Evolutionary conservation across 345 rosid species (phyloP).

Genomic region (Erucastrum elatum): DNA sequence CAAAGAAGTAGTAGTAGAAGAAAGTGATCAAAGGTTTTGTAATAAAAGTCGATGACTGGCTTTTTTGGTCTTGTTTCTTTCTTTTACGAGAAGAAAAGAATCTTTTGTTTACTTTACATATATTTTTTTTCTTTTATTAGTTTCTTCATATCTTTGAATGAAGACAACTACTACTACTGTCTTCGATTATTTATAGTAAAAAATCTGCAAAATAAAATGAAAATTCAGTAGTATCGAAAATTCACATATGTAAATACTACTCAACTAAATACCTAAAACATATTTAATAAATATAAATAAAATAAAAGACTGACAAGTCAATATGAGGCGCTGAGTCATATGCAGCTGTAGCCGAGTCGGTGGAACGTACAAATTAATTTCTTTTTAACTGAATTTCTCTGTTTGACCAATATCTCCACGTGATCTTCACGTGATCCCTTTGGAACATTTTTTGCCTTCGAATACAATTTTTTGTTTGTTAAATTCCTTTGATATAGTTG

Average conservation of each 20-base stretch:
- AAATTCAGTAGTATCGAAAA: too few relatives aligned
- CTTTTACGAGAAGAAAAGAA: slow-evolving; percentile 40
- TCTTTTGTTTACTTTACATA: not conserved
- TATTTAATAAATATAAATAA: not conserved
- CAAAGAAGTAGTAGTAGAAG: not conserved
- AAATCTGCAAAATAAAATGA: not conserved
- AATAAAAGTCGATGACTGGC: slow-evolving; percentile 19
- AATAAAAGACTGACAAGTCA: slow-evolving; percentile 19
- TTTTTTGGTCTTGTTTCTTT: slow-evolving; percentile 28
- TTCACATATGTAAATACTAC: not conserved
- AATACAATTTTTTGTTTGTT: not conserved
- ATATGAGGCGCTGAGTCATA: slow-evolving; percentile 22
- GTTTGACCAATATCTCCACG: slow-evolving; percentile 9
- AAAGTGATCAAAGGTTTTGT: slow-evolving; percentile 13
- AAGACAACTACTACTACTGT: not conserved
- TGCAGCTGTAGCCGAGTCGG: slow-evolving; percentile 33
- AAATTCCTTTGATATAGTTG: not conserved
- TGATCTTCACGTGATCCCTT: slow-evolving; percentile 10
- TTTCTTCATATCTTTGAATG: not conserved
- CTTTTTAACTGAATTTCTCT: slow-evolving; percentile 12
- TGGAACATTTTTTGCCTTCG: not conserved
- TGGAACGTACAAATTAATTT: slow-evolving; percentile 16
- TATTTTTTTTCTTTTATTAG: not conserved
- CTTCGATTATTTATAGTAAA: not conserved
- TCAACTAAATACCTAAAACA: not conserved